phyloP scores from a whole-genome alignment of 345 rosid species.

The Euphorbia tirucalli region DNA sequence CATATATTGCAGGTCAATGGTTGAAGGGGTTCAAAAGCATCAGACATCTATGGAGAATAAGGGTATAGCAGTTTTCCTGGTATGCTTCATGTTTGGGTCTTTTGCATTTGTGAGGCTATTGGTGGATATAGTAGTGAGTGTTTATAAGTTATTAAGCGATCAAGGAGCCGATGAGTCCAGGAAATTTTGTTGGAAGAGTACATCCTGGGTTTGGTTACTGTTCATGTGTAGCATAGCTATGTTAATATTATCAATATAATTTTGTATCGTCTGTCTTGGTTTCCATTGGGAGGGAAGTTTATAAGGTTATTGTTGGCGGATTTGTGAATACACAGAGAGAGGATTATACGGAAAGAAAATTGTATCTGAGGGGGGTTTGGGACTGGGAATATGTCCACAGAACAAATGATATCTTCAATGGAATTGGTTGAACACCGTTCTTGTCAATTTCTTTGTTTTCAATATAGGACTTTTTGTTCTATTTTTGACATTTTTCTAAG shows the following conservation, averaged over 20 bases:
- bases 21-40: slow-evolving; percentile 49
- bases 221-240: slow-evolving; percentile 44
- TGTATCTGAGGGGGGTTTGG: background rate
- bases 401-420: background rate
- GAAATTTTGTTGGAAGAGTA: slow-evolving; percentile 56
- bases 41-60: slow-evolving; percentile 71
- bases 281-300: background rate
- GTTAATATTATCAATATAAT: slow-evolving; percentile 47
- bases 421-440: too few species aligned
- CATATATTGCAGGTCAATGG: slow-evolving; percentile 45
- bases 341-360: background rate
- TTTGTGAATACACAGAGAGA: background rate
- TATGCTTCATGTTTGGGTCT: slow-evolving; percentile 54
- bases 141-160: slow-evolving; percentile 28
- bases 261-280: background rate
- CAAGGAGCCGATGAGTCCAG: slow-evolving; percentile 34
- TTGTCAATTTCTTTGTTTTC: too few species aligned
- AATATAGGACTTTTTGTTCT: too few species aligned
- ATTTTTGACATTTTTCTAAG: too few species aligned
- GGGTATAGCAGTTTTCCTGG: slow-evolving; percentile 60
- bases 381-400: background rate
- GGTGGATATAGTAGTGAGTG: slow-evolving; percentile 40
- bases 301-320: background rate
- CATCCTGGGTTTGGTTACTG: slow-evolving; percentile 57
- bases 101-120: slow-evolving; percentile 48